phyloP scores from a whole-genome alignment of 1,284 basidiomycete genomes.

The Papiliotrema terrestris region DNA sequence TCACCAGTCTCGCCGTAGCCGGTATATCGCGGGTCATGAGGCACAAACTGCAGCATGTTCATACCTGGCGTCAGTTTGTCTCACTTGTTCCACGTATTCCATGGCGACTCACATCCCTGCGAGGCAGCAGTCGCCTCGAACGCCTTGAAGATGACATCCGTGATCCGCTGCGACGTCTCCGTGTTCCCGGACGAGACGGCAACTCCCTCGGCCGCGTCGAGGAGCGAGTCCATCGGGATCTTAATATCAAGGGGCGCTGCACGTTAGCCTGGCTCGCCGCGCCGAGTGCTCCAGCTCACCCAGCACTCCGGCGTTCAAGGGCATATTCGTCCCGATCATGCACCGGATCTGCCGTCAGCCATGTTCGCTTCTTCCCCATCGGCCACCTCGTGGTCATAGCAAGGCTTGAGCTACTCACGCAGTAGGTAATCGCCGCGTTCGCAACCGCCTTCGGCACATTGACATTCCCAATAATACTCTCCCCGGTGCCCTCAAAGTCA shows the following conservation, averaged over 20 bases:
- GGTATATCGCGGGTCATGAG: too few relatives aligned
- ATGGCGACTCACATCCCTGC: constrained; percentile 76
- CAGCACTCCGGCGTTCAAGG: constrained; percentile 84
- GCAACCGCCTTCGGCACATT: constrained; percentile 84
- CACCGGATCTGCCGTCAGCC: not conserved
- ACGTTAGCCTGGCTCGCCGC: too few relatives aligned
- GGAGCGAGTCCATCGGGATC: constrained; percentile 71
- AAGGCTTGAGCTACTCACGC: too few relatives aligned
- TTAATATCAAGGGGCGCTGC: constrained; percentile 52
- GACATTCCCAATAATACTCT: constrained; percentile 81
- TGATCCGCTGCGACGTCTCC: constrained; percentile 86
- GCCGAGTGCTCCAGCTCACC: too few relatives aligned
- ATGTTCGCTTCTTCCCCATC: too few relatives aligned
- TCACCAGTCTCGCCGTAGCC: not conserved
- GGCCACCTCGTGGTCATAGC: too few relatives aligned
- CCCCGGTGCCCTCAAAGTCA: constrained; percentile 83
- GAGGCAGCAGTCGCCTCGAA: constrained; percentile 89
- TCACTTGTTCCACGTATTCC: constrained; percentile 67
- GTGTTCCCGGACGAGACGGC: constrained; percentile 71
- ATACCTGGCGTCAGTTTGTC: constrained; percentile 50
- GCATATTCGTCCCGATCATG: constrained; percentile 62
- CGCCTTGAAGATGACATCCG: constrained; percentile 87
- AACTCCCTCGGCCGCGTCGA: constrained; percentile 68
- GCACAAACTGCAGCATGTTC: too few relatives aligned
- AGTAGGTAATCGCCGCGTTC: constrained; percentile 90